Percentiles rank a stretch among this genome's conserved stretches.
phyloP scores from a whole-genome alignment of 371 early-diverging fungal genomes.

The Mycotypha africana region DNA sequence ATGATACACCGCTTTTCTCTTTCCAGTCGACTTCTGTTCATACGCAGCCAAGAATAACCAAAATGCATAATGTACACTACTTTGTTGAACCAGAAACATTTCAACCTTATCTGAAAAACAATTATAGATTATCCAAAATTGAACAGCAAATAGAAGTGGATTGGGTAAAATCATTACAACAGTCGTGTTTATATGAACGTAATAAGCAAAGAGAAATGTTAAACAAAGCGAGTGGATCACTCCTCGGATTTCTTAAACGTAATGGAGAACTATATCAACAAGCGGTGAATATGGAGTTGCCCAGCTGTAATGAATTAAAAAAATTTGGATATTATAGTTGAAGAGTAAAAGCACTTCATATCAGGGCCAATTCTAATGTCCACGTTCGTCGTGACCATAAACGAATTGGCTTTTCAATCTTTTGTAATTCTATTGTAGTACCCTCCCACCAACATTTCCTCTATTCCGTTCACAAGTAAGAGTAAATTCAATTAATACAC shows the following conservation, averaged over 20 bases:
- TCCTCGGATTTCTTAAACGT: slow-evolving; percentile 31
- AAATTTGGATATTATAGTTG: slow-evolving; percentile 11
- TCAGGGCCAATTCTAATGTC: slow-evolving; percentile 58
- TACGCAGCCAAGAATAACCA: slow-evolving; percentile 31
- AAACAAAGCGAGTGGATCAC: slow-evolving; percentile 31
- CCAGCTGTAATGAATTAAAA: slow-evolving; percentile 34
- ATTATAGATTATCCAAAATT: slow-evolving; percentile 24
- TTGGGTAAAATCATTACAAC: slow-evolving; percentile 34
- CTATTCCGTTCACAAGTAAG: slow-evolving; percentile 1
- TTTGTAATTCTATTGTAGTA: slow-evolving; percentile 54
- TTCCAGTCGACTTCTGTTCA: slow-evolving; percentile 33
- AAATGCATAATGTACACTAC: slow-evolving; percentile 30
- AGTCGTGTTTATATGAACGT: slow-evolving; percentile 28
- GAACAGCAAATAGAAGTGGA: slow-evolving; percentile 40
- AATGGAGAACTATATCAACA: slow-evolving; percentile 33
- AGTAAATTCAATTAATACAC: neutral
- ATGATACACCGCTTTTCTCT: slow-evolving; percentile 31
- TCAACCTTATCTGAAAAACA: slow-evolving; percentile 16
- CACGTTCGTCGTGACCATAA: slow-evolving; percentile 83
- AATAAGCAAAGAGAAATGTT: slow-evolving; percentile 19
- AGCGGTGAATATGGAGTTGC: slow-evolving; percentile 28
- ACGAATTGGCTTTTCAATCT: slow-evolving; percentile 54
- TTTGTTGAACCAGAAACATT: slow-evolving; percentile 41
- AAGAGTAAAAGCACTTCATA: neutral
- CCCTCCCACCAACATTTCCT: slow-evolving; percentile 74